Base-by-base conservation (phyloP, 345 rosid genomes). In the Arabis alpina region DNA sequence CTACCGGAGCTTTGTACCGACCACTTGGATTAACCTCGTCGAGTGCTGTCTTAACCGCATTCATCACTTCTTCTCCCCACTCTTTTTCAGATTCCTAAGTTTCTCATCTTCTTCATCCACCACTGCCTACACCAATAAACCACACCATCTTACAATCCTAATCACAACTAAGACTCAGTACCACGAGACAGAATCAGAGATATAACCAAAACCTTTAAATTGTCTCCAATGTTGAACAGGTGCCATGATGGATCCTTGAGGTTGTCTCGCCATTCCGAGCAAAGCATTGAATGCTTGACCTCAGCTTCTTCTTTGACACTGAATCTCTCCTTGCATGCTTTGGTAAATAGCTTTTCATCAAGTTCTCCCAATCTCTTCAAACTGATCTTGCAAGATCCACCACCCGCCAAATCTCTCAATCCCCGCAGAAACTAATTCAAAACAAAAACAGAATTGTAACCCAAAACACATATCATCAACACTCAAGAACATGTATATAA, bases 331-430 rank as follows among this genome's bases (percentile, higher is more conserved):
- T 78, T 80, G 80, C 93, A 90, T 6, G 85, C 79, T 50, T 69
- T 67, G 27, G 59, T 41, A 66, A 93, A 87, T 4, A 86, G 73
- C 78, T 83, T 90, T 13, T 25, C 43, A 49, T 90, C 93, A 45
- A 93, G 74, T 61, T 90, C 96, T 10, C 97, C 98, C 89, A 93
- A 75, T 63, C 97, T 83, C 80, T 87, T 90, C 50, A 88, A 37
- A 27, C 92, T 85, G 71, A 90, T 83, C 75, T 2, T 53, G 8
- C 36, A 32, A 32, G 76, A 65, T 15, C 81, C 67, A 25, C 52
- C 72, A 48, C 61, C 76, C 66, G 79, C 55, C 62, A 73, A 23
- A 6, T 85, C 87, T 28, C 14, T 34, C 81, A 89, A 58, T 32
- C 85, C 87, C 96, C 88, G 64, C 6, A 32, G 36, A 32, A 5